Evolutionary conservation across 208 protist genomes (phyloP), one percentile per base, ranked within the genome.

Genomic region (Leishmania amazonensis): DNA sequence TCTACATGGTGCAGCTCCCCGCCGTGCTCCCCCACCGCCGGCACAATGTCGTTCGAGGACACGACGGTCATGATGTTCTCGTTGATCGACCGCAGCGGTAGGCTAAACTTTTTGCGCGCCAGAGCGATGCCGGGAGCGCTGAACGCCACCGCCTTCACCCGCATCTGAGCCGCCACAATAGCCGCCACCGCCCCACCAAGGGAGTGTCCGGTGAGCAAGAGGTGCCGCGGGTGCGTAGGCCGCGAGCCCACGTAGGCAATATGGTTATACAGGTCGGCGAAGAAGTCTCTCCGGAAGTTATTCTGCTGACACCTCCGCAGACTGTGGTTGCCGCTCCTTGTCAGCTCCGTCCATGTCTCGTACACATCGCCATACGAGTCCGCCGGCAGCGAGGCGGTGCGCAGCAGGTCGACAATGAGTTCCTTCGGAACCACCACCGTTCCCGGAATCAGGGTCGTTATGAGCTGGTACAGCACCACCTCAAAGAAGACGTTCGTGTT

Each of bases 401-500:
- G 87, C 75, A 95, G 79, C 28, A 93, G 80, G 80, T 94, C 87
- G 7, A 86, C 76, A 40, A 95, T 85, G 58, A 94, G 83, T 62
- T 95, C 86, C 58, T 89, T 88, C 49, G 94, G 92, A 35, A 95
- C 54, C 73, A 94, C 70, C 31, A 74, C 72, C 45, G 91, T 83
- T 6, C 92, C 91, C 49, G 92, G 94, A 62, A 95, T 83, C 74
- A 90, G 72, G 79, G 82, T 88, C 35, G 91, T 89, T 31, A 94
- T 70, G 51, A 94, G n/a, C 83, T 96, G 91, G 80, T 95, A 95
- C 8, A 97, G 81, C 78, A 91, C 84, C 49, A 88, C 83, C 80
- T 96, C 92, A 77, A 94, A 93, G 81, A 91, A 97, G 38, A 97
- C 70, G 85, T 94, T 93, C 28, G 95, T 86, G 80, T 97, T 90